phyloP scores from a whole-genome alignment of 768 basidiomycete species.

The Xerocomellus intermedius region DNA sequence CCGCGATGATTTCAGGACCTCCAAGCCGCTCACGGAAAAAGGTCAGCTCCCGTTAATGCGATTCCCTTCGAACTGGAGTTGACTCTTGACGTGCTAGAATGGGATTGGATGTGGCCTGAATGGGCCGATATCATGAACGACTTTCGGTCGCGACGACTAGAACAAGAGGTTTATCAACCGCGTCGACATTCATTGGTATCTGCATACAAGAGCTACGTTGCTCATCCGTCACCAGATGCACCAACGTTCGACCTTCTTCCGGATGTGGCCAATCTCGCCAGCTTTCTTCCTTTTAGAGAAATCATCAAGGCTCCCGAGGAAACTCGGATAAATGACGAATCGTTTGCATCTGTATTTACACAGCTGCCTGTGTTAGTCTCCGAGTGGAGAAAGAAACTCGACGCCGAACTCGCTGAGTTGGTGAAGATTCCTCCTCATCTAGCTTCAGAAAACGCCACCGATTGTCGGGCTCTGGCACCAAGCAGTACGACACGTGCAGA shows the following conservation, averaged over 20 bases:
- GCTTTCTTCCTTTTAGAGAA: background rate
- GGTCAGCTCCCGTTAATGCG: background rate
- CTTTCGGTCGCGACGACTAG: background rate
- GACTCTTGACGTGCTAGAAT: background rate
- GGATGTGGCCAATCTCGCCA: background rate
- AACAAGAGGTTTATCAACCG: background rate
- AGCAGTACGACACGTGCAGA: background rate
- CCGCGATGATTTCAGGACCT: background rate
- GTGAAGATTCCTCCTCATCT: background rate
- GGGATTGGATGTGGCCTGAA: slow-evolving; percentile 1
- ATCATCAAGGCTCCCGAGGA: background rate
- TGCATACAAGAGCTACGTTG: background rate
- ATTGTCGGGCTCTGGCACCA: background rate
- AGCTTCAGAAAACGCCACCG: background rate
- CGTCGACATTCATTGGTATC: background rate
- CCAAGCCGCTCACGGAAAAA: slow-evolving; percentile 8
- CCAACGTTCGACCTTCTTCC: background rate
- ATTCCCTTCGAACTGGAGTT: background rate
- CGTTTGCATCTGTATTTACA: slow-evolving; percentile 6
- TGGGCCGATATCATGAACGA: slow-evolving; percentile 2
- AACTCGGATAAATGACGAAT: background rate
- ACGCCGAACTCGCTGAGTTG: slow-evolving; percentile 5
- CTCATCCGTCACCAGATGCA: background rate
- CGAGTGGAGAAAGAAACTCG: slow-evolving; percentile 7
- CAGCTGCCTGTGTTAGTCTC: slow-evolving; percentile 3